phyloP scores from a whole-genome alignment of 768 basidiomycete genomes.

The Leccinum pellstonianum region DNA sequence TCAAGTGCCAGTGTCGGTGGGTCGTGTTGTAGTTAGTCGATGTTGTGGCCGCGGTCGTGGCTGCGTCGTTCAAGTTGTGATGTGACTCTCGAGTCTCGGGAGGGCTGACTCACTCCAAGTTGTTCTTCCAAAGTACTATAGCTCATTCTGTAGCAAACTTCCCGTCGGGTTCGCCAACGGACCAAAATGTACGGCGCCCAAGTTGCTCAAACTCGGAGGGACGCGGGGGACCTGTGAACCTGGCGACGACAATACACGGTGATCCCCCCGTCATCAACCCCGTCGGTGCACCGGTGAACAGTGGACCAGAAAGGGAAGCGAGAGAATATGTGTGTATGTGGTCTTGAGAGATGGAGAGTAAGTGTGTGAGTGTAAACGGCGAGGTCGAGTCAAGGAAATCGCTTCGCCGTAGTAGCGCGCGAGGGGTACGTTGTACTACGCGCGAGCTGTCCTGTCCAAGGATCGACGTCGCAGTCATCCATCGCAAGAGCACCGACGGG shows the following conservation, averaged over 20 bases:
- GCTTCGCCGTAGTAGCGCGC: slow-evolving; percentile 9
- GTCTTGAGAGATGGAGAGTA: neutral
- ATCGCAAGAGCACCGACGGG: slow-evolving; percentile 59
- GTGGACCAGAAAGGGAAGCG: neutral
- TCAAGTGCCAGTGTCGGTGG: no score
- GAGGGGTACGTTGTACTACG: slow-evolving; percentile 4
- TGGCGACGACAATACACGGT: no score
- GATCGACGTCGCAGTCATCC: slow-evolving; percentile 74
- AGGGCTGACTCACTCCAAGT: no score
- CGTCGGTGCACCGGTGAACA: neutral
- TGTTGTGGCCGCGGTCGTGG: no score
- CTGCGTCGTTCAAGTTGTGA: no score
- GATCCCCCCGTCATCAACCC: neutral
- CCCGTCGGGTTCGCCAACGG: neutral
- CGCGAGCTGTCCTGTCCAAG: slow-evolving; percentile 28
- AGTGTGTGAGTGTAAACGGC: neutral
- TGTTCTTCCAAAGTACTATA: no score
- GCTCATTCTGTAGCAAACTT: no score
- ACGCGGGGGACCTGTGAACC: neutral
- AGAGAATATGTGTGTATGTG: neutral
- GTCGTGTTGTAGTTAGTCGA: no score
- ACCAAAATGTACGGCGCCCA: neutral
- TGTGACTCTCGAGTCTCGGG: no score
- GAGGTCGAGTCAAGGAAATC: neutral
- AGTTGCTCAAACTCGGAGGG: neutral